phyloP scores from a whole-genome alignment of 192 early-diverging fungal genomes.

The Dissophora ornata region DNA sequence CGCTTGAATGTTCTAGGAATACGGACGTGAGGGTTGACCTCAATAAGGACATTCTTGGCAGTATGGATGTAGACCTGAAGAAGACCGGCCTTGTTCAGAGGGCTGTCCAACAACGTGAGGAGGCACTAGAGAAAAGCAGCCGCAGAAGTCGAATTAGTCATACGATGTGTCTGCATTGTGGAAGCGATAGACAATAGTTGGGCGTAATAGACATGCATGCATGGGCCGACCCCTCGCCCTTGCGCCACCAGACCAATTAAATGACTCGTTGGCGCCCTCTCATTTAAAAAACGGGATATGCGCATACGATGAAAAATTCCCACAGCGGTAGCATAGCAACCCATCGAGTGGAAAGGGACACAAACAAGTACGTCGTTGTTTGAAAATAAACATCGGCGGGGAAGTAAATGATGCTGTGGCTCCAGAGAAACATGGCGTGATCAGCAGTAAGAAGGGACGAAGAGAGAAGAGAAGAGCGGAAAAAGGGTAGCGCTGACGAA shows the following conservation, averaged over 20 bases:
- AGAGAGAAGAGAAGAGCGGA: background rate
- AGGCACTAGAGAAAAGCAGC: constrained; percentile 71
- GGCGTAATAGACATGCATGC: no score
- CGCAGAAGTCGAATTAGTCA: no score
- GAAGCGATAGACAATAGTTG: no score
- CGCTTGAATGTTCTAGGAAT: constrained; percentile 99
- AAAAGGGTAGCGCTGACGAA: no score
- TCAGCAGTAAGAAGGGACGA: background rate
- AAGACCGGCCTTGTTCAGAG: constrained; percentile 98
- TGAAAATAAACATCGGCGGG: constrained; percentile 7
- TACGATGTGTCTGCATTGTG: no score
- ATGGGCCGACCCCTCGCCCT: no score
- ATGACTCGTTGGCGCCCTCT: no score
- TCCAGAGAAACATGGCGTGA: background rate
- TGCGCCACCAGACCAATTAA: no score
- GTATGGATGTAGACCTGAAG: constrained; percentile 99
- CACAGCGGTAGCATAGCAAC: constrained; percentile 1
- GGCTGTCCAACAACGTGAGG: constrained; percentile 95
- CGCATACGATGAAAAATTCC: constrained; percentile 7
- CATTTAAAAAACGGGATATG: background rate
- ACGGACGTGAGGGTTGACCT: constrained; percentile 97
- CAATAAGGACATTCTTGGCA: constrained; percentile 92
- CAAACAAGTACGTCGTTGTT: constrained; percentile 7
- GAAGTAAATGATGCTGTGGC: background rate
- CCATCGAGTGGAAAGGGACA: background rate